Conservation (phyloP, 225 moss, liverwort and hornwort species). For the Thuidium tamariscinum region DNA sequence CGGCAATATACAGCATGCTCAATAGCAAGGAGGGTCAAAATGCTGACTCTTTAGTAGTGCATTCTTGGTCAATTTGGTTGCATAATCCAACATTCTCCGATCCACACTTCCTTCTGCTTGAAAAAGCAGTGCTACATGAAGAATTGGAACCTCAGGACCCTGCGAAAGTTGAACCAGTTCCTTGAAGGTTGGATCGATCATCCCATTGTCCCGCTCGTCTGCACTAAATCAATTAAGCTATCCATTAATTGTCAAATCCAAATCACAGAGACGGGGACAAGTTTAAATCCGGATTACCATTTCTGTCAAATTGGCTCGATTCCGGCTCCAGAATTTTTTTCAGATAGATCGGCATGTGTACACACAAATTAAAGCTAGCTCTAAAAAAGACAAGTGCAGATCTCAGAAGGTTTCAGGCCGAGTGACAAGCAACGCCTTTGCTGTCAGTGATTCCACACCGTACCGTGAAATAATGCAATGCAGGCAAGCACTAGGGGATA, state of each 20-base stretch:
- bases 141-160: not conserved
- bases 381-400: not conserved
- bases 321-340: not conserved
- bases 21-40: not conserved
- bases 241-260: not conserved
- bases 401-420: not conserved
- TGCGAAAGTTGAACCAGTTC: not conserved
- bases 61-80: not conserved
- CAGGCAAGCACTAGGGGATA: not conserved
- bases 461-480: not conserved
- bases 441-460: not conserved
- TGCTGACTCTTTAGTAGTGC: not conserved
- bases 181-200: not conserved
- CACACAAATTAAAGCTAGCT: not conserved
- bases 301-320: not conserved
- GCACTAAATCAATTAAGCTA: not conserved
- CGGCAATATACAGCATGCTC: not conserved
- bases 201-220: not conserved
- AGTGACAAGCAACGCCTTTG: not conserved
- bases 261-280: not conserved
- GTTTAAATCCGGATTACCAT: not conserved
- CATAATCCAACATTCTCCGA: not conserved
- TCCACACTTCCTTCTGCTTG: not conserved
- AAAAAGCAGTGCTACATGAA: not conserved
- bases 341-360: not conserved